These are phyloP conservation scores for Syzygium malaccense DNA, from an alignment of 441 rosid species.

Conservation along the genomic window DNA sequence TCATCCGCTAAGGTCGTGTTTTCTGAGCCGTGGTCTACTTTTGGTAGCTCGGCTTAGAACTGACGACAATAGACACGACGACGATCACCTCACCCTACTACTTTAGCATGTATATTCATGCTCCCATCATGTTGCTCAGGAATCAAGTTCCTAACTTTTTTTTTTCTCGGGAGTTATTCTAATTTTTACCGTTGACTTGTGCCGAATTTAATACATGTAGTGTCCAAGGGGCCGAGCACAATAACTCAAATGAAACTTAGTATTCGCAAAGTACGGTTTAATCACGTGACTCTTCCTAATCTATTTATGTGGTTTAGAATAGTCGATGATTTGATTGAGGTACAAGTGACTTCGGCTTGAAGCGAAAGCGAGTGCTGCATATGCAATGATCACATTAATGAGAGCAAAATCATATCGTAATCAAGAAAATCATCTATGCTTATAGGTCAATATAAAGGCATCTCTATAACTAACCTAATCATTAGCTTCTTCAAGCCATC, in stretches of 20 bases:
- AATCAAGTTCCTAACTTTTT: neutral
- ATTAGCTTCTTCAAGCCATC: neutral
- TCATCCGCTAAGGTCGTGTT: no score
- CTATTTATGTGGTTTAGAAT: neutral
- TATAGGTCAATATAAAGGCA: neutral
- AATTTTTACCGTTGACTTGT: neutral
- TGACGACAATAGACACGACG: no score
- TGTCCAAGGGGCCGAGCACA: no score
- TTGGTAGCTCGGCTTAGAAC: no score
- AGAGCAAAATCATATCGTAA: neutral
- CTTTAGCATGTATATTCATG: neutral
- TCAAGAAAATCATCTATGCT: neutral
- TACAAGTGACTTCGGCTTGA: neutral
- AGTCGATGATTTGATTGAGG: neutral
- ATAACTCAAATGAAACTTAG: neutral
- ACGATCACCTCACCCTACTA: neutral
- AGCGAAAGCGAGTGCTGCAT: neutral
- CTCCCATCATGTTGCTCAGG: neutral
- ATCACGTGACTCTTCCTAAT: neutral
- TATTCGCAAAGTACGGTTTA: neutral
- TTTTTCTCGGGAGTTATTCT: neutral
- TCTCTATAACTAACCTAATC: neutral
- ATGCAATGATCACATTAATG: neutral
- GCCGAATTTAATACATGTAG: no score
- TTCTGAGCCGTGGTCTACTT: no score